Conservation (phyloP, 1,139 yeast genomes). For the Suhomyces guaymorum region DNA sequence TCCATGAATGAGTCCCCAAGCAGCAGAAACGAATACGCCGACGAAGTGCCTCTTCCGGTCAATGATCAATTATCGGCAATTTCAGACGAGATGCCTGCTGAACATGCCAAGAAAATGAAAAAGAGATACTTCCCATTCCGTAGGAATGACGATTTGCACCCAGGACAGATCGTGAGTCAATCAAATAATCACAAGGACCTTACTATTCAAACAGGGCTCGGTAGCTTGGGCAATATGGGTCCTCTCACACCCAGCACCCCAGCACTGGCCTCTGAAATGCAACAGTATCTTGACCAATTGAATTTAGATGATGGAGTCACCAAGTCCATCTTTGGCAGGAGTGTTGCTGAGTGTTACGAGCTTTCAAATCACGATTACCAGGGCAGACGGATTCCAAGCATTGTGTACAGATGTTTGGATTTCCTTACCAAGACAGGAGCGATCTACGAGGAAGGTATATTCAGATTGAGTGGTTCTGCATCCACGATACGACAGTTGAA, state of each 20-base stretch:
- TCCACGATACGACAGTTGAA: constrained; percentile 72
- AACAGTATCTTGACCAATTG: constrained; percentile 41
- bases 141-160: constrained; percentile 22
- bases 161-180: neutral
- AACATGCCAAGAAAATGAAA: constrained; percentile 38
- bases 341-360: constrained; percentile 53
- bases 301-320: constrained; percentile 38
- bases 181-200: neutral
- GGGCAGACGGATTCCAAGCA: constrained; percentile 64
- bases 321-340: constrained; percentile 63
- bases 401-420: constrained; percentile 74
- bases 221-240: neutral
- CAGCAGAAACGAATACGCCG: constrained; percentile 6
- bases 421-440: constrained; percentile 70
- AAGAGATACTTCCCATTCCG: constrained; percentile 64
- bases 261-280: constrained; percentile 21
- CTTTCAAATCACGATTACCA: constrained; percentile 50
- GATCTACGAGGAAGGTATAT: constrained; percentile 83
- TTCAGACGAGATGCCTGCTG: constrained; percentile 6
- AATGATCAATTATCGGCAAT: constrained; percentile 7
- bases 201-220: neutral
- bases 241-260: constrained; percentile 8
- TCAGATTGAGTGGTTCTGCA: constrained; percentile 88
- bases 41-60: constrained; percentile 6
- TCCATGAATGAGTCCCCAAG: constrained; percentile 10